phyloP scores from a whole-genome alignment of 768 basidiomycete species.

The Phaffia tasmanica region DNA sequence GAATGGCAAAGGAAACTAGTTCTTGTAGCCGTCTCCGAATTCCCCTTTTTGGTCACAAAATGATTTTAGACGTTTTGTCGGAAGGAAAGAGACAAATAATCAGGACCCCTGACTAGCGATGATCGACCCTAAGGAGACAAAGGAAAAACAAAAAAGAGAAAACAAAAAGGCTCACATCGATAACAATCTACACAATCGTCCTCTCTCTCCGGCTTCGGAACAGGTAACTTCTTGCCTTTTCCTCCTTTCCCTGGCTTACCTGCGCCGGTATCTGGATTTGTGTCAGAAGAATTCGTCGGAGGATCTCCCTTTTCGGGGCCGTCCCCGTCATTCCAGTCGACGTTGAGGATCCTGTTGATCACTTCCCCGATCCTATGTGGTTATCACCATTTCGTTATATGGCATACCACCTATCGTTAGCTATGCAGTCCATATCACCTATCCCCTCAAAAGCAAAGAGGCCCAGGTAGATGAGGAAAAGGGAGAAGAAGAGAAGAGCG shows the following conservation, averaged over 20 bases:
- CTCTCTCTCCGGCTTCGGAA: slow-evolving; percentile 10
- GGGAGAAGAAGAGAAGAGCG: neutral
- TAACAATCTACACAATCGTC: slow-evolving; percentile 24
- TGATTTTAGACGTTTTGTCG: neutral
- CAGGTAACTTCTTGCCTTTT: neutral
- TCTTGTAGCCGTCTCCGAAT: neutral
- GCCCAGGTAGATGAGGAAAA: neutral
- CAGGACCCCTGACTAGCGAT: neutral
- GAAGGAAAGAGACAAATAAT: neutral
- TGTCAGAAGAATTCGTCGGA: neutral
- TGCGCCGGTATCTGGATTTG: neutral
- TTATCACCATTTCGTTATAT: neutral
- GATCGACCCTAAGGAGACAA: neutral
- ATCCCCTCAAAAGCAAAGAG: neutral
- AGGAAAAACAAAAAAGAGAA: neutral
- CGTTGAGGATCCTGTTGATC: slow-evolving; percentile 56
- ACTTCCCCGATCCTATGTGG: slow-evolving; percentile 48
- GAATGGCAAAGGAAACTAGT: neutral
- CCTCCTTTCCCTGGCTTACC: neutral
- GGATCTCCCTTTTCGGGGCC: slow-evolving; percentile 12
- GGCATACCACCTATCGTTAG: neutral
- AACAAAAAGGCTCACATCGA: slow-evolving; percentile 21
- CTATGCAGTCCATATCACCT: too few relatives aligned
- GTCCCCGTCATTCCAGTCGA: slow-evolving; percentile 53
- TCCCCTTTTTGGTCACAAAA: neutral